Percentiles rank a stretch among this genome's conserved stretches.
Evolutionary conservation across 345 rosid species (phyloP).

Genomic region (Toxicodendron radicans): DNA sequence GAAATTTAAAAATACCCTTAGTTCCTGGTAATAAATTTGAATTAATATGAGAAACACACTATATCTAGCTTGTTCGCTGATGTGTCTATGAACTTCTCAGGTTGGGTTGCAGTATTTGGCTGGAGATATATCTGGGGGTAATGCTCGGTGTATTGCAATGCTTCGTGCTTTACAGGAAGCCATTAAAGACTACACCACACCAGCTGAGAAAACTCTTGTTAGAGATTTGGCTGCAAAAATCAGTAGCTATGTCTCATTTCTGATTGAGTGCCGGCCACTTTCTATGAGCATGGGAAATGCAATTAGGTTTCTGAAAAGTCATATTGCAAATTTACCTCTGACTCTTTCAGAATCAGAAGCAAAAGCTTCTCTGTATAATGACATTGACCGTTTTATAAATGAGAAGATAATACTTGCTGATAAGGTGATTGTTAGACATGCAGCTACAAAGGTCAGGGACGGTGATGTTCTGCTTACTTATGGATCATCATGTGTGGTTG

Average conservation of each 20-base stretch:
- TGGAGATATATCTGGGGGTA: constrained; percentile 67
- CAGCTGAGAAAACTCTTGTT: constrained; percentile 53
- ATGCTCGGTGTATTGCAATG: constrained; percentile 85
- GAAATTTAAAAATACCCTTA: background rate
- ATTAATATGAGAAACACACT: background rate
- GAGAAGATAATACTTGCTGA: constrained; percentile 69
- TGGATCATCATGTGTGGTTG: constrained; percentile 75
- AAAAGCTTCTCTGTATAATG: constrained; percentile 49
- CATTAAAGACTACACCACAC: constrained; percentile 64
- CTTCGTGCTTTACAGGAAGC: constrained; percentile 75
- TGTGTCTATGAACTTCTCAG: constrained; percentile 31
- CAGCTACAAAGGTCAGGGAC: constrained; percentile 67
- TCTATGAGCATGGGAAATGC: constrained; percentile 95
- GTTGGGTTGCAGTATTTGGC: constrained; percentile 72
- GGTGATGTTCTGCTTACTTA: constrained; percentile 80
- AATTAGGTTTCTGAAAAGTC: constrained; percentile 71
- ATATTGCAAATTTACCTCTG: constrained; percentile 56
- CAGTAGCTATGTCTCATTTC: constrained; percentile 64
- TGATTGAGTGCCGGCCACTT: constrained; percentile 72
- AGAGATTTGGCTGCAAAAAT: constrained; percentile 67
- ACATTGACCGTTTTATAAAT: constrained; percentile 64
- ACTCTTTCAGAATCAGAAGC: constrained; percentile 62
- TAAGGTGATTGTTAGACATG: constrained; percentile 67
- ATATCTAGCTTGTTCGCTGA: constrained; percentile 11
- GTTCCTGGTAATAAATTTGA: background rate